These are phyloP conservation scores for Teunomyces pallodes DNA, from an alignment of 805 yeast genomes.

Conservation along the genomic window DNA sequence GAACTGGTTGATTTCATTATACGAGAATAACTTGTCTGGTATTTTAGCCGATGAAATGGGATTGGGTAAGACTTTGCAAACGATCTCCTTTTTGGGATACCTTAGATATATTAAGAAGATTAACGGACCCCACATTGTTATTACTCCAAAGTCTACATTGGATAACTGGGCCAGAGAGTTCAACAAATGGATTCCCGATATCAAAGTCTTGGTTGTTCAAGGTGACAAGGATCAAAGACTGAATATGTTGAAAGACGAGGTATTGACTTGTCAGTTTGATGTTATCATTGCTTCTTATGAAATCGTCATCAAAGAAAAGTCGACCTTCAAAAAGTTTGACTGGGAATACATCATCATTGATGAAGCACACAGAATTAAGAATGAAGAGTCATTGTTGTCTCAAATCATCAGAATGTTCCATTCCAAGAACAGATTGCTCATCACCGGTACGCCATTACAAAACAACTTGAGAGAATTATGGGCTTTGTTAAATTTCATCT, in stretches of 20 bases:
- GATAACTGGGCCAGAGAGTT: constrained; percentile 82
- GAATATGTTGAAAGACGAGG: constrained; percentile 46
- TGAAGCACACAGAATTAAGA: constrained; percentile 81
- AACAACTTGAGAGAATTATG: constrained; percentile 77
- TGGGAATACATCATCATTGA: constrained; percentile 81
- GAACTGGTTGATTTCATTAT: constrained; percentile 71
- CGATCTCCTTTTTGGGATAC: constrained; percentile 73
- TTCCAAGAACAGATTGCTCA: constrained; percentile 65
- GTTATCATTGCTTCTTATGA: constrained; percentile 73
- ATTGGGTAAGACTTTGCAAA: constrained; percentile 76
- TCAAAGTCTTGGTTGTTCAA: constrained; percentile 64
- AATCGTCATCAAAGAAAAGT: constrained; percentile 71
- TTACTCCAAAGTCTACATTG: constrained; percentile 77
- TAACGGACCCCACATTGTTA: constrained; percentile 71
- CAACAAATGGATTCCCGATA: constrained; percentile 77
- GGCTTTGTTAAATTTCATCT: constrained; percentile 73
- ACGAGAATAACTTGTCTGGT: constrained; percentile 68
- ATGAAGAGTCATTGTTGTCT: constrained; percentile 68
- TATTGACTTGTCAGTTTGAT: constrained; percentile 65
- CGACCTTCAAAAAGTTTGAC: constrained; percentile 59
- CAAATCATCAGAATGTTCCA: constrained; percentile 74
- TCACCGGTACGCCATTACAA: constrained; percentile 82
- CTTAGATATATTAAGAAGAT: constrained; percentile 58
- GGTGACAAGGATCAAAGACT: constrained; percentile 72
- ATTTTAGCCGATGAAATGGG: constrained; percentile 88